Conservation (phyloP, 768 basidiomycete genomes). For the Exidia glandulosa region DNA sequence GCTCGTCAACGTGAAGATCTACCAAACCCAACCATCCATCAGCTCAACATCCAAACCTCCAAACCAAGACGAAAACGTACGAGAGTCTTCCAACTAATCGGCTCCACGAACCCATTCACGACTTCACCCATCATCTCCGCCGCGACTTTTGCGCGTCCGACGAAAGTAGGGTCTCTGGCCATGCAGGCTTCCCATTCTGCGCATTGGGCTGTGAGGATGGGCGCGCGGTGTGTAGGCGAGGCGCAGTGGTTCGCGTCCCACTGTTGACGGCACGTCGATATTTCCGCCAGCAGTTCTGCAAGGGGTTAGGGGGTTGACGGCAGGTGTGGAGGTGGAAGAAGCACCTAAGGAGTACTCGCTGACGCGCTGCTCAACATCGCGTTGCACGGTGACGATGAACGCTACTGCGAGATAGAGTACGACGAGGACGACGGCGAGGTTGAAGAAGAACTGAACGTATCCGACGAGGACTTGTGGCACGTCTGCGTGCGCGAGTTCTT, state of each 20-base stretch:
- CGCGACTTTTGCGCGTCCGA: constrained; percentile 81
- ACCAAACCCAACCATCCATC: constrained; percentile 3
- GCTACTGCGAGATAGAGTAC: constrained; percentile 78
- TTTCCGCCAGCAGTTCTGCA: constrained; percentile 85
- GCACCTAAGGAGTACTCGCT: constrained; percentile 81
- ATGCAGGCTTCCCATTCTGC: constrained; percentile 88
- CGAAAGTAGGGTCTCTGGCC: constrained; percentile 83
- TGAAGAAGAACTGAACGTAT: constrained; percentile 94
- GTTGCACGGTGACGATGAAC: constrained; percentile 82
- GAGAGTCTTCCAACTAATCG: constrained; percentile 94
- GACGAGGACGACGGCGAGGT: constrained; percentile 68
- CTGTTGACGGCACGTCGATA: constrained; percentile 70
- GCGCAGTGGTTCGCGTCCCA: constrained; percentile 80
- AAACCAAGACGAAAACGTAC: constrained; percentile 33
- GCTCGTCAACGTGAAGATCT: constrained; percentile 69
- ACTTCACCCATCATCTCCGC: constrained; percentile 95
- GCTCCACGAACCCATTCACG: constrained; percentile 92
- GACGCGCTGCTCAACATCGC: constrained; percentile 81
- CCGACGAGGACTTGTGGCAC: background rate
- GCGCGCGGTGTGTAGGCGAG: constrained; percentile 46
- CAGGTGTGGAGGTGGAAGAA: constrained; percentile 13
- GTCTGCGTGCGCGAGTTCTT: background rate
- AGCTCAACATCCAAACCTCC: background rate
- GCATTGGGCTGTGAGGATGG: constrained; percentile 83
- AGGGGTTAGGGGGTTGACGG: constrained; percentile 3